Percentiles rank a stretch among this genome's conserved stretches.
These are phyloP conservation scores for Alternaria sp. DNA, from an alignment of 2,329 filamentous ascomycete species.

Conservation along the genomic window DNA sequence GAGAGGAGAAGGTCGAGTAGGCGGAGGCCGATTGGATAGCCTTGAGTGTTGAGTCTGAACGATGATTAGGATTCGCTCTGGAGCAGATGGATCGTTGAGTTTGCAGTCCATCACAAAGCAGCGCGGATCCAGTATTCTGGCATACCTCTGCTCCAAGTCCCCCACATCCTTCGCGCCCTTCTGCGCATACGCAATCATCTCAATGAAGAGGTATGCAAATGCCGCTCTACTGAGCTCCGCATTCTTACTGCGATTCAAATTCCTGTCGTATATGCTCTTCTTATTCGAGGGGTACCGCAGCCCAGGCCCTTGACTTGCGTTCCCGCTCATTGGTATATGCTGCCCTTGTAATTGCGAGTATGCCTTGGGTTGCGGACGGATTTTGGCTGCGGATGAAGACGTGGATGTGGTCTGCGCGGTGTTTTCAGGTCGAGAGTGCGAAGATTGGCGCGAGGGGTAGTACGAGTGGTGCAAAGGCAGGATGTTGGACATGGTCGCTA, in stretches of 20 bases:
- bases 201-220: constrained; percentile 94
- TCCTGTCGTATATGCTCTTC: constrained; percentile 98
- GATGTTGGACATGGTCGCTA: constrained; percentile 34
- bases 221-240: constrained; percentile 90
- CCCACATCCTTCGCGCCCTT: constrained; percentile 88
- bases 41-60: constrained; percentile 82
- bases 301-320: constrained; percentile 54
- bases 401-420: constrained; percentile 9
- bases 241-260: constrained; percentile 87
- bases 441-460: constrained; percentile 21
- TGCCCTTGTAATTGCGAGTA: constrained; percentile 24
- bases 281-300: constrained; percentile 90
- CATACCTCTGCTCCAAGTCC: constrained; percentile 87
- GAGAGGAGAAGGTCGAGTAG: constrained; percentile 94
- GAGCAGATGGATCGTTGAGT: too few relatives aligned
- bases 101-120: neutral
- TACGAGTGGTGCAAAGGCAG: constrained; percentile 30
- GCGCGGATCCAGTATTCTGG: neutral
- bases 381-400: constrained; percentile 15
- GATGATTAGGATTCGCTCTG: neutral
- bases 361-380: constrained; percentile 8
- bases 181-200: constrained; percentile 97
- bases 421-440: constrained; percentile 14
- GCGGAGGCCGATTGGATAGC: constrained; percentile 91
- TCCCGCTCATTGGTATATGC: constrained; percentile 38